Evolutionary conservation across 805 yeast genomes (phyloP).

Genomic region (Zygotorulaspora sp.): DNA sequence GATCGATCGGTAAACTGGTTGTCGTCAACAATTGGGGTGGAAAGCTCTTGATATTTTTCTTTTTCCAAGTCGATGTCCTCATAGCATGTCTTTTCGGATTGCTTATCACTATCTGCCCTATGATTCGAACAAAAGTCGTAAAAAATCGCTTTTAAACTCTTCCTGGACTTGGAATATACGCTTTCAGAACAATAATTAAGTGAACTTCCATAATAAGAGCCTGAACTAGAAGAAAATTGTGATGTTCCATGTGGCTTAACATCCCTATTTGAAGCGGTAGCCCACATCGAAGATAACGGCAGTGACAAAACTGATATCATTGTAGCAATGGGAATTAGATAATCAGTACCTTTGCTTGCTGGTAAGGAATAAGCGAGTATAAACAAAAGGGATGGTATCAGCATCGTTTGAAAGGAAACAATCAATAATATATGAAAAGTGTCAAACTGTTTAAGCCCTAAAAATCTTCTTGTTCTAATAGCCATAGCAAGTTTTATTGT

Average conservation of each 20-base stretch:
- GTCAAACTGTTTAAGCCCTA: constrained; percentile 81
- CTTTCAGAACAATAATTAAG: constrained; percentile 17
- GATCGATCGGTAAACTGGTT: too few relatives aligned
- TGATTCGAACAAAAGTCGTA: constrained; percentile 15
- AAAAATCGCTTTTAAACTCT: constrained; percentile 11
- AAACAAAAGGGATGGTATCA: constrained; percentile 69
- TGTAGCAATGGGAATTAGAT: constrained; percentile 50
- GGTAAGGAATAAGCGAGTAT: constrained; percentile 48
- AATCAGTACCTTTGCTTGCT: constrained; percentile 33
- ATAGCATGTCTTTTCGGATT: constrained; percentile 15
- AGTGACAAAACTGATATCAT: constrained; percentile 65
- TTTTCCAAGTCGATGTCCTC: constrained; percentile 17
- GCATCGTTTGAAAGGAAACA: constrained; percentile 76
- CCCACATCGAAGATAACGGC: constrained; percentile 89
- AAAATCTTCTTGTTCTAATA: constrained; percentile 60
- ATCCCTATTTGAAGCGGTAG: constrained; percentile 57
- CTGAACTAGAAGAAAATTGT: constrained; percentile 19
- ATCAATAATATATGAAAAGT: constrained; percentile 75
- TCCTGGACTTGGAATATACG: constrained; percentile 10
- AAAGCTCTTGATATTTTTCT: constrained; percentile 15
- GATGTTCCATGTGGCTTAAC: constrained; percentile 39
- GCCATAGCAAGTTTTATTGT: constrained; percentile 64
- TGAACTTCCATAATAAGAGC: constrained; percentile 20
- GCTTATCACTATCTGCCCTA: constrained; percentile 6
- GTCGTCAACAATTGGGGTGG: constrained; percentile 11